Evolutionary conservation across 2,329 filamentous ascomycete species (phyloP).

Genomic region (Botrytis tulipae): DNA sequence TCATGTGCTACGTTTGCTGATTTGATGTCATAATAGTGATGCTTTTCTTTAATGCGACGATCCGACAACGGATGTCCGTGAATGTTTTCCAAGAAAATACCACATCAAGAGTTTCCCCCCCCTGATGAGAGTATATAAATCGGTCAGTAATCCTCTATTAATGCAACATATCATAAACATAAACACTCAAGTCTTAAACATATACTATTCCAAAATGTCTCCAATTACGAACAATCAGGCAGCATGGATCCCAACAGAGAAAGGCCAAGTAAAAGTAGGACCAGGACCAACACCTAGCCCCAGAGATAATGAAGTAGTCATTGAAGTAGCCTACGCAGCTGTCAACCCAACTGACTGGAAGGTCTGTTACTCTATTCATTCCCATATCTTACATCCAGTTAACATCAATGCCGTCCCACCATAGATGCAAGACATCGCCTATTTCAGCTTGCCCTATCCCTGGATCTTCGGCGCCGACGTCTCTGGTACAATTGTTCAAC

Average conservation of each 20-base stretch:
- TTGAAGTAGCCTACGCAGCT: slow-evolving; percentile 40
- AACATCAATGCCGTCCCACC: neutral
- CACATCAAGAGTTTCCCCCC: neutral
- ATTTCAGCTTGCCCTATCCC: slow-evolving; percentile 24
- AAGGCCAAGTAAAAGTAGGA: slow-evolving; percentile 39
- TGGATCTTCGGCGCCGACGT: slow-evolving; percentile 35
- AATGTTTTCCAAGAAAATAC: neutral
- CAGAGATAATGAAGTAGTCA: slow-evolving; percentile 38
- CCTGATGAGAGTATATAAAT: neutral
- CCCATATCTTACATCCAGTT: slow-evolving; percentile 36
- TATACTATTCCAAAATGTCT: slow-evolving; percentile 6
- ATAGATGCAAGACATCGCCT: slow-evolving; percentile 28
- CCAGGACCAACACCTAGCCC: slow-evolving; percentile 41
- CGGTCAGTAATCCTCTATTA: neutral
- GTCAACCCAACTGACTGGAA: slow-evolving; percentile 43
- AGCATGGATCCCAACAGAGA: slow-evolving; percentile 33
- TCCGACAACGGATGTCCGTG: neutral
- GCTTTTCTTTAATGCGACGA: neutral
- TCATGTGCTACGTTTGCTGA: neutral
- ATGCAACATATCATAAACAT: neutral
- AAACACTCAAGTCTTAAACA: neutral
- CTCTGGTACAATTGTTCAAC: slow-evolving; percentile 36
- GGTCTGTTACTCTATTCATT: slow-evolving; percentile 30
- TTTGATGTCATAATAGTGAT: neutral
- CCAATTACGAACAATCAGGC: slow-evolving; percentile 27